phyloP scores from a whole-genome alignment of 2,329 filamentous ascomycete genomes.

The Colletotrichum sp. region DNA sequence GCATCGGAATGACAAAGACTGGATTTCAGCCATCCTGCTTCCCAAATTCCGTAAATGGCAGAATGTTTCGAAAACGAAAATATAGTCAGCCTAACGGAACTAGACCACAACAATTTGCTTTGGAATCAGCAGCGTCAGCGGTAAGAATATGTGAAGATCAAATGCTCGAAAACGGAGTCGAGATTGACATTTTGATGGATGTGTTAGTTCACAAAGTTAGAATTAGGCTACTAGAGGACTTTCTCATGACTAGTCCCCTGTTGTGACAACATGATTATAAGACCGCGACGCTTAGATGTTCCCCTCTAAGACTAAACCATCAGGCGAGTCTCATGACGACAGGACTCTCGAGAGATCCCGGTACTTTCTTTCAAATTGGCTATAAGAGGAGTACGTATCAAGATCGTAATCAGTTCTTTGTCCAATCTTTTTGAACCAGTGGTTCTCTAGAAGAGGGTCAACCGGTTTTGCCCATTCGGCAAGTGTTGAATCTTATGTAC shows the following conservation, averaged over 20 bases:
- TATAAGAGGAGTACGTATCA: neutral
- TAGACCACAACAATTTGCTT: neutral
- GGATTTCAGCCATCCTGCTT: neutral
- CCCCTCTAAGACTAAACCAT: neutral
- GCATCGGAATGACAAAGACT: neutral
- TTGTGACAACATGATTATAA: neutral
- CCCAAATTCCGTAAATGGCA: neutral
- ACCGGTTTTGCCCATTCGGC: neutral
- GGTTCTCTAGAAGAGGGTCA: neutral
- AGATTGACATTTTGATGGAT: neutral
- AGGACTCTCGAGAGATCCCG: neutral
- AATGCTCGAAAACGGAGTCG: neutral
- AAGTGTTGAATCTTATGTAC: neutral
- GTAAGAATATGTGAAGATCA: neutral
- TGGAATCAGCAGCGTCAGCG: neutral
- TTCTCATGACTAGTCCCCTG: neutral
- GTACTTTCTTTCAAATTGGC: neutral
- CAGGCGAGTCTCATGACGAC: neutral
- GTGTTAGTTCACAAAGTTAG: neutral
- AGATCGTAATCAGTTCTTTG: neutral
- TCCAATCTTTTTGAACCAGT: neutral
- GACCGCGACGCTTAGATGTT: neutral
- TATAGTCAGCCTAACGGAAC: neutral
- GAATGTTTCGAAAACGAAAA: neutral
- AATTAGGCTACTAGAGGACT: neutral